Base-by-base conservation (phyloP, 768 basidiomycete species). In the Mycena vitilis region DNA sequence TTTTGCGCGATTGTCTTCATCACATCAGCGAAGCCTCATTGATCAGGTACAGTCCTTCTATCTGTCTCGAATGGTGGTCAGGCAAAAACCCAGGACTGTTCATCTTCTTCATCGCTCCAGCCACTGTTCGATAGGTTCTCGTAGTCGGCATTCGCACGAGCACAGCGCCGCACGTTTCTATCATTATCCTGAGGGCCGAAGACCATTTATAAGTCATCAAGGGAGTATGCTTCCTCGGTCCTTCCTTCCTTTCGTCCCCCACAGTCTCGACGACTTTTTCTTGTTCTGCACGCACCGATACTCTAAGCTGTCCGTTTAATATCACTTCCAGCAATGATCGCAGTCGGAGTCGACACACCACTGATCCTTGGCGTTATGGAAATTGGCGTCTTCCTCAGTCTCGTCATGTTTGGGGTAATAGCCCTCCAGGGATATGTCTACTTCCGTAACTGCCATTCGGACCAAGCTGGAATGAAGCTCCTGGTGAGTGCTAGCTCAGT, bases 321-420 rank as follows among this genome's bases (percentile, higher is more conserved):
- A 34, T 23, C n/a, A n/a, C 15, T 7, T 9, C 34, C 2, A 0
- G n/a, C 52, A 7, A 71, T 66, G 64, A 66, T 71, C 55, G 2
- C 65, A 37, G 59, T 47, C 51, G 65, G 69, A 61, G n/a, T 67
- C 38, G 69, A 71, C 47, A 1, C 65, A 9, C 69, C 69, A 1
- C 3, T 30, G 8, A 48, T 59, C 23, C 61, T 71, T 2, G 69
- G 69, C 36, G 62, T 60, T 0, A 54, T 71, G 60, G 69, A 71
- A 16, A 60, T 71, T 37, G 69, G 69, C 7, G 56, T 66, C 1
- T 66, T 71, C 47, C 5, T 71, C 18, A 66, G 64, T n/a, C 42
- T 71, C n/a, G 40, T 67, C 25, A 42, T 71, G 56, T 63, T 66
- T 22, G 69, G 69, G 5, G 65, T 67, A 11, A 65, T 67, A 10